Conservation (phyloP, 1,284 basidiomycete species). For the Neotropicomus parvogracilis region DNA sequence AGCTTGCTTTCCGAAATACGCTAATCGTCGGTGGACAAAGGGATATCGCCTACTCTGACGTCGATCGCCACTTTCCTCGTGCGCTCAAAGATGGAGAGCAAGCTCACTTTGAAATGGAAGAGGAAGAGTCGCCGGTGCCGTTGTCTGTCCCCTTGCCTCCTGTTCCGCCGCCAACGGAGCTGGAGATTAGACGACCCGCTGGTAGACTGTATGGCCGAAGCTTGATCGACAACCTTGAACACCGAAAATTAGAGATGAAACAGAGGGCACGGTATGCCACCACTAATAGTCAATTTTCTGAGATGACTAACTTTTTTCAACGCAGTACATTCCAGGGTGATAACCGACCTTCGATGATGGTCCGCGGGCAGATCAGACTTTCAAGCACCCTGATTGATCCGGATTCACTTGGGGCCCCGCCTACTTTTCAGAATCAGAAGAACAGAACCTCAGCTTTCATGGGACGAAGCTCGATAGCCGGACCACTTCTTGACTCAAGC, state of each 20-base stretch:
- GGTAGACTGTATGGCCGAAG: constrained; percentile 77
- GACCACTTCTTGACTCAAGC: constrained; percentile 60
- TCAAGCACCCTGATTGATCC: constrained; percentile 73
- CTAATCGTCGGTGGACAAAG: constrained; percentile 62
- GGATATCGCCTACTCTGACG: constrained; percentile 58
- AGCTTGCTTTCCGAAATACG: constrained; percentile 76
- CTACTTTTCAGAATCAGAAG: constrained; percentile 19
- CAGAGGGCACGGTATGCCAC: constrained; percentile 63
- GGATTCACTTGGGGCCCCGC: constrained; percentile 42
- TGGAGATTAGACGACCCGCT: constrained; percentile 46
- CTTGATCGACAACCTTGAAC: constrained; percentile 76
- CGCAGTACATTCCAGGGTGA: constrained; percentile 69
- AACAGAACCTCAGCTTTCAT: constrained; percentile 35
- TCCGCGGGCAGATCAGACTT: constrained; percentile 50
- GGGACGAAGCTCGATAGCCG: constrained; percentile 50
- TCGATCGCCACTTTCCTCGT: constrained; percentile 55
- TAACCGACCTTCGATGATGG: constrained; percentile 82
- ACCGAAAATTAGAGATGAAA: constrained; percentile 69
- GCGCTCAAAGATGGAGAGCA: constrained; percentile 73
- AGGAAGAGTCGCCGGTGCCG: constrained; percentile 39
- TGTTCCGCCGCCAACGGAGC: constrained; percentile 21
- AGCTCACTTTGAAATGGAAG: constrained; percentile 45
- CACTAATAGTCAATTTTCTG: constrained; percentile 7
- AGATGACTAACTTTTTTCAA: constrained; percentile 9
- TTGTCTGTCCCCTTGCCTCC: constrained; percentile 36